Conservation (phyloP, 2,329 filamentous ascomycete genomes). For the Dothiorella sarmentorum region DNA sequence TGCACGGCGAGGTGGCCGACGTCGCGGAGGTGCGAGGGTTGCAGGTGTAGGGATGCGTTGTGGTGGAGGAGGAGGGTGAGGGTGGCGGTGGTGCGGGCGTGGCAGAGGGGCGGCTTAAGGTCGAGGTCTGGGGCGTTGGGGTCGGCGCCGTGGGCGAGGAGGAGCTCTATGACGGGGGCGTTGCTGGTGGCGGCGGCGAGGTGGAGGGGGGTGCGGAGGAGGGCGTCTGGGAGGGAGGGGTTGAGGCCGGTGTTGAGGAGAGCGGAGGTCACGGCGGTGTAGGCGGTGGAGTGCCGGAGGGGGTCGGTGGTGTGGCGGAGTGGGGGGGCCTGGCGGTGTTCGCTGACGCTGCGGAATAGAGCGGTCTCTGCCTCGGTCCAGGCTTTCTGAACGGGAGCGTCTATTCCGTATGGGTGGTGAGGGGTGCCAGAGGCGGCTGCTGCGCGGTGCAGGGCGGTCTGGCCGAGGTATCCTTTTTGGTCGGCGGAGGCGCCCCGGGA, state of each 20-base stretch:
- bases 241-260: neutral
- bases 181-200: neutral
- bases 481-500: neutral
- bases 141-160: conserved; percentile 1
- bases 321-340: neutral
- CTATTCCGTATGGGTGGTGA: neutral
- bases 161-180: neutral
- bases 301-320: neutral
- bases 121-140: neutral
- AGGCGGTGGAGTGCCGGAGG: neutral
- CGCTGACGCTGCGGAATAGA: neutral
- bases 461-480: conserved; percentile 1
- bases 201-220: neutral
- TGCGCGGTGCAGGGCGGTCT: neutral
- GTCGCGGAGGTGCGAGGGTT: neutral
- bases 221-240: neutral
- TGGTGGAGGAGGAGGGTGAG: neutral
- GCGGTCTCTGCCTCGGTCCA: neutral
- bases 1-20: neutral
- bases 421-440: neutral
- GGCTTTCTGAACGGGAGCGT: neutral
- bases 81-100: neutral
- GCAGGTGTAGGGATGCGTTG: neutral
- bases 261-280: neutral
- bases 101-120: neutral